Percentiles rank a stretch among this genome's conserved stretches.
These are phyloP conservation scores for Alternaria viburni DNA, from an alignment of 2,329 filamentous ascomycete species.

Conservation along the genomic window DNA sequence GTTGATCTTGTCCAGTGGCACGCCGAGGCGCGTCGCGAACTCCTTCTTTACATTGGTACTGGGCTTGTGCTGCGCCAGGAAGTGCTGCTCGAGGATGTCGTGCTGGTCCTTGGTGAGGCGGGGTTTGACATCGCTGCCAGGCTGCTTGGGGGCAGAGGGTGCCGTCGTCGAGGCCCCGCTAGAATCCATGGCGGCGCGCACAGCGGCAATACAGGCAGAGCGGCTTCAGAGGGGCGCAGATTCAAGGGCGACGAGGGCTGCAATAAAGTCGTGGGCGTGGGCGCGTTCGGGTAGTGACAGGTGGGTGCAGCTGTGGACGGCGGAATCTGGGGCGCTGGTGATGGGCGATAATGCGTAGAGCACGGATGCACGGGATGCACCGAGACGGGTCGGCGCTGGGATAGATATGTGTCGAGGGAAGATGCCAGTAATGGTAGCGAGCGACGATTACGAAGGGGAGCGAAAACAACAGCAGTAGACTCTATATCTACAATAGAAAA, in stretches of 20 bases:
- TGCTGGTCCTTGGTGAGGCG: slow-evolving; percentile 61
- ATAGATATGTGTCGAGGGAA: background rate
- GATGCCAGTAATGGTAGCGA: slow-evolving; percentile 16
- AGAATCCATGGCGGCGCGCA: slow-evolving; percentile 39
- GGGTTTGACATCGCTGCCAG: slow-evolving; percentile 55
- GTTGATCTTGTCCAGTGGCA: slow-evolving; percentile 61
- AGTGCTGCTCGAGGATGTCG: slow-evolving; percentile 59
- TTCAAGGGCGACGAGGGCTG: background rate
- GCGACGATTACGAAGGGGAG: slow-evolving; percentile 6
- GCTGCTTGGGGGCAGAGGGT: slow-evolving; percentile 28
- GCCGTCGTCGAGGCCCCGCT: slow-evolving; percentile 30
- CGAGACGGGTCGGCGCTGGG: slow-evolving; percentile 9
- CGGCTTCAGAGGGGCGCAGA: slow-evolving; percentile 13
- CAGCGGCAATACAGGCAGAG: slow-evolving; percentile 20
- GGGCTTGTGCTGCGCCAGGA: slow-evolving; percentile 57
- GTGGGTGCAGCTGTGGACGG: background rate
- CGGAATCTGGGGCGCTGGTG: slow-evolving; percentile 4
- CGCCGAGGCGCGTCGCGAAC: slow-evolving; percentile 55
- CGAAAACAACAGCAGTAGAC: background rate
- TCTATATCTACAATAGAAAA: slow-evolving; percentile 8
- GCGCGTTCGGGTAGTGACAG: slow-evolving; percentile 10
- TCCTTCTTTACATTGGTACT: slow-evolving; percentile 58
- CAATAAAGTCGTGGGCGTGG: background rate
- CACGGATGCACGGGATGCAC: slow-evolving; percentile 24
- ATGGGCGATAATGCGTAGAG: slow-evolving; percentile 16